These are phyloP conservation scores for Lentinula raphanica DNA, from an alignment of 768 basidiomycete species.

Conservation along the genomic window DNA sequence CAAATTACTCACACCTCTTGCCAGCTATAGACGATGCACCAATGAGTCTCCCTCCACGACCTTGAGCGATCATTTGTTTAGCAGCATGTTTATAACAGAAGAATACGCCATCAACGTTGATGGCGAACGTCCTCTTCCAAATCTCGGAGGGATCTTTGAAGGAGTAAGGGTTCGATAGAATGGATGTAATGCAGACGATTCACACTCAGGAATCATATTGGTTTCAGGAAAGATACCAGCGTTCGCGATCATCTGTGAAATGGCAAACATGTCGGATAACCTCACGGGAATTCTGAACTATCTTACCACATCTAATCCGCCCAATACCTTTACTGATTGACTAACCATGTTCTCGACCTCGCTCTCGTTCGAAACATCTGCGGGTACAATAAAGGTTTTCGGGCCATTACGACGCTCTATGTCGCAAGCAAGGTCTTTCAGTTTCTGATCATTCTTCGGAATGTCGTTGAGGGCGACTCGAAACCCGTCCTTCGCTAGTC, in stretches of 20 bases:
- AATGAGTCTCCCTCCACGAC: slow-evolving; percentile 29
- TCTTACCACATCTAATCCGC: slow-evolving; percentile 32
- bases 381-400: slow-evolving; percentile 8
- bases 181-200: background rate
- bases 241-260: slow-evolving; percentile 21
- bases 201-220: background rate
- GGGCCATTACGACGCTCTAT: background rate
- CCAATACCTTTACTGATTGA: slow-evolving; percentile 15
- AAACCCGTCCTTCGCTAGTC: slow-evolving; percentile 32
- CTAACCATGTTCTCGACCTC: slow-evolving; percentile 28
- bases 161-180: background rate
- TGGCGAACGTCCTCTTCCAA: slow-evolving; percentile 17
- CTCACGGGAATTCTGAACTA: too few species aligned
- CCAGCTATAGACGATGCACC: slow-evolving; percentile 16
- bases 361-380: slow-evolving; percentile 26
- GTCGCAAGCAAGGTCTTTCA: background rate
- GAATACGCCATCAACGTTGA: slow-evolving; percentile 28
- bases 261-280: too few species aligned
- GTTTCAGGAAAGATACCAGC: slow-evolving; percentile 12
- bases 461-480: slow-evolving; percentile 32
- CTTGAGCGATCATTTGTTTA: slow-evolving; percentile 30
- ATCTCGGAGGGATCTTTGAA: slow-evolving; percentile 11
- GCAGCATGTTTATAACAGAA: slow-evolving; percentile 34
- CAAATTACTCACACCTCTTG: background rate
- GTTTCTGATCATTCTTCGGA: background rate